Percentiles rank a stretch among this genome's conserved stretches.
phyloP scores from a whole-genome alignment of 495 filamentous ascomycete genomes.

The Sphaerosporella brunnea region DNA sequence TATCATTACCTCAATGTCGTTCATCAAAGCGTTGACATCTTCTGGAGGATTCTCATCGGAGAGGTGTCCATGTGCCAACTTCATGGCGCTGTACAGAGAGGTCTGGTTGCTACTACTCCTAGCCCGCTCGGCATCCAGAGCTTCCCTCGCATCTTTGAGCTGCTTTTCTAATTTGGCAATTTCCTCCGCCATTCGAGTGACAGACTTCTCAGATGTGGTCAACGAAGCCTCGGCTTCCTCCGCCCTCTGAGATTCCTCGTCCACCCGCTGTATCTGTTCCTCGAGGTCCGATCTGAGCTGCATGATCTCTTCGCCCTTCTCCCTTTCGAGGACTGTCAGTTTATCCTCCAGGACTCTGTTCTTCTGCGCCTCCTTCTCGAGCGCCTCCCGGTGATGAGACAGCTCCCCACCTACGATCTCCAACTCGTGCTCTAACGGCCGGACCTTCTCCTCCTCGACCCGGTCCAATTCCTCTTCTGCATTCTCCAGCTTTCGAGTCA shows the following conservation, averaged over 20 bases:
- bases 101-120: slow-evolving; percentile 26
- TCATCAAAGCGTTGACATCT: slow-evolving; percentile 10
- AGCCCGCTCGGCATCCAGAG: slow-evolving; percentile 35
- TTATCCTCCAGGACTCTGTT: slow-evolving; percentile 38
- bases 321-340: slow-evolving; percentile 38
- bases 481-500: slow-evolving; percentile 63
- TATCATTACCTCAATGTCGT: slow-evolving; percentile 16
- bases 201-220: slow-evolving; percentile 9
- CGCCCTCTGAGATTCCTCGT: slow-evolving; percentile 28
- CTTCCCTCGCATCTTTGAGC: slow-evolving; percentile 41
- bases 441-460: slow-evolving; percentile 55
- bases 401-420: slow-evolving; percentile 31
- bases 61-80: slow-evolving; percentile 11
- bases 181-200: slow-evolving; percentile 9
- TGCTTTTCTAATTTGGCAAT: slow-evolving; percentile 14
- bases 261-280: slow-evolving; percentile 35
- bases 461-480: slow-evolving; percentile 79
- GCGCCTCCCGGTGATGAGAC: slow-evolving; percentile 27
- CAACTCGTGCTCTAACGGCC: slow-evolving; percentile 51
- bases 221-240: slow-evolving; percentile 20
- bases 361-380: slow-evolving; percentile 39
- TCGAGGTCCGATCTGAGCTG: slow-evolving; percentile 37
- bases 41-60: slow-evolving; percentile 11
- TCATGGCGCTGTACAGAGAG: slow-evolving; percentile 28
- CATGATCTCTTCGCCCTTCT: slow-evolving; percentile 38